A percentile compares a stretch with the other conserved stretches of the same genome.
These are phyloP conservation scores for Candida easanensis DNA, from an alignment of 805 yeast genomes.

Conservation along the genomic window DNA sequence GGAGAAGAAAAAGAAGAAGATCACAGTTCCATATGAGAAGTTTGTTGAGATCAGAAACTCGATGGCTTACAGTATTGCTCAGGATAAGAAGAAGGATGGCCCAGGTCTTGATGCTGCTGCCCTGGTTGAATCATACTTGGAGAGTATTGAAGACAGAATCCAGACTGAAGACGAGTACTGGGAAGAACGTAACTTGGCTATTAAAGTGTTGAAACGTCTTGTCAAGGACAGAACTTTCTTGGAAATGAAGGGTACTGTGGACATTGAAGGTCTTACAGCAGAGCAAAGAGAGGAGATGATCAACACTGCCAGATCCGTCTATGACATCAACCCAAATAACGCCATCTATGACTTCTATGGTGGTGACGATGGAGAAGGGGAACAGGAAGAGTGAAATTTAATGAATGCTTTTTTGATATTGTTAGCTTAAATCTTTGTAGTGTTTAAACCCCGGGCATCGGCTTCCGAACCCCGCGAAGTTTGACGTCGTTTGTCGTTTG, in stretches of 20 bases:
- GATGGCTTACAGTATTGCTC: constrained; percentile 64
- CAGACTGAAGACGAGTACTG: constrained; percentile 67
- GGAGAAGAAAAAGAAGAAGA: constrained; percentile 34
- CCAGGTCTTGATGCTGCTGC: constrained; percentile 67
- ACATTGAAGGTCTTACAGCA: constrained; percentile 22
- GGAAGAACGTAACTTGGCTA: constrained; percentile 66
- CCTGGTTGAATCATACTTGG: constrained; percentile 78
- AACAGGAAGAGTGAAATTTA: background rate
- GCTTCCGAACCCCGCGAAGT: too few species aligned
- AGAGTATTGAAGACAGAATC: constrained; percentile 68
- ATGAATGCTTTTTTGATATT: too few species aligned
- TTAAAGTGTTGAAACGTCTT: constrained; percentile 77
- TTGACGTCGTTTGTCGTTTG: too few species aligned
- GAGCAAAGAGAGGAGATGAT: constrained; percentile 27
- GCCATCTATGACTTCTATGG: constrained; percentile 57
- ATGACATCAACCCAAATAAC: constrained; percentile 71
- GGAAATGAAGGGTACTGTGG: constrained; percentile 49
- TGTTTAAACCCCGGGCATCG: too few species aligned
- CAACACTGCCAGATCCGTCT: constrained; percentile 29
- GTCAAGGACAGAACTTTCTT: constrained; percentile 83
- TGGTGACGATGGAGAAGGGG: constrained; percentile 11
- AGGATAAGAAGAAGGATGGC: constrained; percentile 47
- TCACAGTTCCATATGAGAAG: constrained; percentile 77
- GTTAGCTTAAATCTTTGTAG: too few species aligned
- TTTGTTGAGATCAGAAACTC: constrained; percentile 81